phyloP scores from a whole-genome alignment of 1,284 basidiomycete genomes.

The Apiotrichum brassicae region DNA sequence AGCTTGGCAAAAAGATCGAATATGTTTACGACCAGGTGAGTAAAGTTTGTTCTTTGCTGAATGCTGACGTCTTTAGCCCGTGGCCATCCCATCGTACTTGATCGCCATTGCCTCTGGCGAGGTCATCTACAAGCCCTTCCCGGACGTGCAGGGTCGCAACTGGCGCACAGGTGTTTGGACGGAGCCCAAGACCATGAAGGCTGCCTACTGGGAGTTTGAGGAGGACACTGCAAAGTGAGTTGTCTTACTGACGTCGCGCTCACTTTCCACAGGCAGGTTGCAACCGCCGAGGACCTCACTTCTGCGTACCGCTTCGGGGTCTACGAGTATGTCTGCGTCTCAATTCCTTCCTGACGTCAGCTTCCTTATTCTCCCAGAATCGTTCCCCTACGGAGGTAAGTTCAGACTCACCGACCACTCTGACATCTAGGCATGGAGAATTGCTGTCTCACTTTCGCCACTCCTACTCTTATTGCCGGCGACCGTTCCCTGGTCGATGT shows the following conservation, averaged over 20 bases:
- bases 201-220: conserved; percentile 79
- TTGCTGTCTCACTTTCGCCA: conserved; percentile 76
- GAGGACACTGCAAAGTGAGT: conserved; percentile 67
- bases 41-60: background rate
- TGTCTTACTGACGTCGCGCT: background rate
- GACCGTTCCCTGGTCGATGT: conserved; percentile 82
- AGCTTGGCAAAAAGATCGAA: conserved; percentile 55
- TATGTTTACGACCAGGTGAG: conserved; percentile 55
- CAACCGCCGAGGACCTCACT: conserved; percentile 66
- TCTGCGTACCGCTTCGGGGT: conserved; percentile 77
- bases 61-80: conserved; percentile 53
- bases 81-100: conserved; percentile 78
- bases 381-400: conserved; percentile 91
- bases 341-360: background rate
- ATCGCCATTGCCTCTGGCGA: conserved; percentile 82
- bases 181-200: conserved; percentile 74
- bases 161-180: conserved; percentile 86
- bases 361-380: conserved; percentile 82
- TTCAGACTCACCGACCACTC: conserved; percentile 23
- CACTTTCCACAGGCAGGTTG: conserved; percentile 50
- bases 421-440: conserved; percentile 38
- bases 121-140: conserved; percentile 65
- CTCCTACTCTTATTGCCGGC: conserved; percentile 74
- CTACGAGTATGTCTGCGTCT: conserved; percentile 55
- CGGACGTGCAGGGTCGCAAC: conserved; percentile 55